Conservation (phyloP, 768 basidiomycete species). For the Sarcodon aspratus region DNA sequence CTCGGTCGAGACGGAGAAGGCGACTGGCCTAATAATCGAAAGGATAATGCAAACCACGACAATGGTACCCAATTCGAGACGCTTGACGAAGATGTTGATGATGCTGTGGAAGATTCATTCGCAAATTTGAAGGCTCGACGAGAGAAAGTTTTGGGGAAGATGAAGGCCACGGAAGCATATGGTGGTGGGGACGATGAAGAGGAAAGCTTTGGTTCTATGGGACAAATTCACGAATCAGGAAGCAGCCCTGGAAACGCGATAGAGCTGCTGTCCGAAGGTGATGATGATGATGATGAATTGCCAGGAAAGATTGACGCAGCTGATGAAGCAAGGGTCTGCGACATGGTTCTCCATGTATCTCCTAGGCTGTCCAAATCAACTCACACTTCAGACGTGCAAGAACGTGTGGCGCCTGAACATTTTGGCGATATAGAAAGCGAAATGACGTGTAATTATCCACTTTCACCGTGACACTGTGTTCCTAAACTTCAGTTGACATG, state of each 20-base stretch:
- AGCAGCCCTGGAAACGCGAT: constrained; percentile 11
- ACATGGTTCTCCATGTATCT: too few relatives aligned
- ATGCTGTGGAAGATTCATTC: constrained; percentile 39
- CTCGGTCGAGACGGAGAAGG: constrained; percentile 32
- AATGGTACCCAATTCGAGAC: constrained; percentile 6
- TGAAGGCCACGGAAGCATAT: constrained; percentile 49
- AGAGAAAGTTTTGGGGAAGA: constrained; percentile 49
- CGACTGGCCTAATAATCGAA: constrained; percentile 7
- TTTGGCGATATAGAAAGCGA: too few relatives aligned
- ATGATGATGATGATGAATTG: neutral
- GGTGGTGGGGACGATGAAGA: constrained; percentile 31
- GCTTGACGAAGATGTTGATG: constrained; percentile 18
- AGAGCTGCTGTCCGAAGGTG: constrained; percentile 11
- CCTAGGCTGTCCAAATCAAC: too few relatives aligned
- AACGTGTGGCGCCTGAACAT: too few relatives aligned
- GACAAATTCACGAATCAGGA: constrained; percentile 1
- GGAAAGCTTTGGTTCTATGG: constrained; percentile 25
- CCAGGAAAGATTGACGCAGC: too few relatives aligned
- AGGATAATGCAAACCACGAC: constrained; percentile 13
- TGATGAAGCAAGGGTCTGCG: too few relatives aligned
- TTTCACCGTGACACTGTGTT: too few relatives aligned
- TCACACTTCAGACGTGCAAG: too few relatives aligned
- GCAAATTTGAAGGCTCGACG: constrained; percentile 39
- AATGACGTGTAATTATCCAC: too few relatives aligned
- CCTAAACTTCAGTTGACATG: too few relatives aligned